Conservation (phyloP, 768 basidiomycete species). For the Macrolepiota fuliginosa region DNA sequence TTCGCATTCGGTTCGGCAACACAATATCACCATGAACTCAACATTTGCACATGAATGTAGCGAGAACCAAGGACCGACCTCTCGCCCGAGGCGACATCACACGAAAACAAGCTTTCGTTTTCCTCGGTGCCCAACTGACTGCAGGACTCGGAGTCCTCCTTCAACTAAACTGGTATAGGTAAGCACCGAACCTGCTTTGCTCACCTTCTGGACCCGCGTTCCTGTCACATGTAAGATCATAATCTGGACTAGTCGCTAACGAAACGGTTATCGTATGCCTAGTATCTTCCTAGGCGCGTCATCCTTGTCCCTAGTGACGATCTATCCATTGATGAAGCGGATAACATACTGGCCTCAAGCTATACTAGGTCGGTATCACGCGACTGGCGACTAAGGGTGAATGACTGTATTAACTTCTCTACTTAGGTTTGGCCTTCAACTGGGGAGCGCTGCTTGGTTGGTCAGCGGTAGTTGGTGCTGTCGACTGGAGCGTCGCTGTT, state of each 20-base stretch:
- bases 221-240: too few species aligned
- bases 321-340: conserved; percentile 98
- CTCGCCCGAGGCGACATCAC: conserved; percentile 83
- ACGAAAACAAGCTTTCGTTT: conserved; percentile 69
- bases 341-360: conserved; percentile 97
- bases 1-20: not conserved
- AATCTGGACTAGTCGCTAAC: not conserved
- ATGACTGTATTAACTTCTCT: not conserved
- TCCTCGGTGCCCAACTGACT: conserved; percentile 80
- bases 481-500: conserved; percentile 78
- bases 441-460: conserved; percentile 97
- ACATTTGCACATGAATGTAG: conserved; percentile 35
- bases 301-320: conserved; percentile 79
- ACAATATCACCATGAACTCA: not conserved
- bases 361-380: conserved; percentile 67
- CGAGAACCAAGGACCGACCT: conserved; percentile 84
- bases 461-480: conserved; percentile 84
- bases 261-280: not conserved
- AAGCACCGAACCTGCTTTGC: conserved; percentile 18
- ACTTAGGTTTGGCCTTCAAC: conserved; percentile 87
- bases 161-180: conserved; percentile 97
- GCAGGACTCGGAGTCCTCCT: conserved; percentile 82
- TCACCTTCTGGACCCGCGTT: not conserved
- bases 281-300: conserved; percentile 93
- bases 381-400: not conserved